Percentiles rank a stretch among this genome's conserved stretches.
These are phyloP conservation scores for Coffea humblotiana DNA, from an alignment of 305 asterid species.

Conservation along the genomic window DNA sequence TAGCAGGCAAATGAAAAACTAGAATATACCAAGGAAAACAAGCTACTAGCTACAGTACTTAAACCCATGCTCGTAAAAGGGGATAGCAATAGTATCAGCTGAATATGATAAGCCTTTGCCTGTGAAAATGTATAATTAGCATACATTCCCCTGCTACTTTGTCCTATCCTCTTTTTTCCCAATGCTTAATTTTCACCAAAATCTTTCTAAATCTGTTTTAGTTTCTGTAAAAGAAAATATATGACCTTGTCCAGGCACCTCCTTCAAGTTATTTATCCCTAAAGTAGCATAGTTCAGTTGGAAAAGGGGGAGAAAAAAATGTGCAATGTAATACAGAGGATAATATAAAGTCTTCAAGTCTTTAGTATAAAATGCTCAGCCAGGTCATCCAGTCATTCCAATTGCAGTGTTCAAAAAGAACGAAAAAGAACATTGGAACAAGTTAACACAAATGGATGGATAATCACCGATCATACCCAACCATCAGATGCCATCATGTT, in stretches of 20 bases:
- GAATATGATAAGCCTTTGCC: constrained; percentile 1
- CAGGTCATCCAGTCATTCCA: neutral
- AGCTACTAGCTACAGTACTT: neutral
- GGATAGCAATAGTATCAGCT: neutral
- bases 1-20: neutral
- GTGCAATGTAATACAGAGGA: neutral
- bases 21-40: neutral
- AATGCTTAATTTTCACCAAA: neutral
- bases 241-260: neutral
- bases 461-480: neutral
- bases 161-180: neutral
- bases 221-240: neutral
- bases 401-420: neutral
- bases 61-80: neutral
- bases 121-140: neutral
- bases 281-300: neutral
- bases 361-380: neutral
- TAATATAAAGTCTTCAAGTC: neutral
- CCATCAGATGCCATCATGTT: neutral
- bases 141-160: neutral
- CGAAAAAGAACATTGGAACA: neutral
- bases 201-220: neutral
- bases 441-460: neutral
- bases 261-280: neutral
- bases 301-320: neutral